Evolutionary conservation across 2,329 filamentous ascomycete genomes (phyloP), one percentile per base, ranked within the genome.

Genomic region (Monosporascus sp.): DNA sequence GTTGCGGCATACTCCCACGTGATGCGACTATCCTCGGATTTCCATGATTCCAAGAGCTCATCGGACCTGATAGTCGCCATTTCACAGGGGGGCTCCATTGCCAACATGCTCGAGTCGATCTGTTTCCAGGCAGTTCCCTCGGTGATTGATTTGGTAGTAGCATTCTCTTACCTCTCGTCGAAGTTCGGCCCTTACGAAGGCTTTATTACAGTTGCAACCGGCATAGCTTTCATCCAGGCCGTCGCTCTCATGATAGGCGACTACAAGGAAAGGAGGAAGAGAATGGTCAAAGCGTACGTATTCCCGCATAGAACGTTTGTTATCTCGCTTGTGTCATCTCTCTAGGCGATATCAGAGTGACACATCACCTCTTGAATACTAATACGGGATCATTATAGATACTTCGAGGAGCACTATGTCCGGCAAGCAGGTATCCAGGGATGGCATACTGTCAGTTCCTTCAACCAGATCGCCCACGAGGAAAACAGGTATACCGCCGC

Each of bases 121-220:
- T 74, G 82, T 46, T 81, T 86, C 49, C 74, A 79, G 27, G 76
- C 82, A 6, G 67, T 81, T 5, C 82, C 83, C 3, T 83, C 82
- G 76, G 61, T 86, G 3, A 75, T 83, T 49, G 83, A 86, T 63
- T 73, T 86, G 64, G 65, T 72, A 5, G 72, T 85, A 31, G 83
- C 83, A 5, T 77, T 84, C 39, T 69, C 79, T 22, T 86, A 85
- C 56, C 73, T 86, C 27, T 81, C 82, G 2, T 66, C 78, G 53
- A 79, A 73, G 3, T 81, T 84, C 57, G 81, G 80, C 3, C 76
- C 81, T 0, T 84, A 85, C 57, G 82, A 85, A 64, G 80, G 81
- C 15, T 76, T 85, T 48, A 84, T 85, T 56, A 82, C 81, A 3
- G 70, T 84, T 39, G 78, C 80, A 6, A 83, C 81, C 1, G 77